Percentiles rank a stretch among this genome's conserved stretches.
Evolutionary conservation across 2,329 filamentous ascomycete species (phyloP).

Genomic region (Cercospora citrullina): DNA sequence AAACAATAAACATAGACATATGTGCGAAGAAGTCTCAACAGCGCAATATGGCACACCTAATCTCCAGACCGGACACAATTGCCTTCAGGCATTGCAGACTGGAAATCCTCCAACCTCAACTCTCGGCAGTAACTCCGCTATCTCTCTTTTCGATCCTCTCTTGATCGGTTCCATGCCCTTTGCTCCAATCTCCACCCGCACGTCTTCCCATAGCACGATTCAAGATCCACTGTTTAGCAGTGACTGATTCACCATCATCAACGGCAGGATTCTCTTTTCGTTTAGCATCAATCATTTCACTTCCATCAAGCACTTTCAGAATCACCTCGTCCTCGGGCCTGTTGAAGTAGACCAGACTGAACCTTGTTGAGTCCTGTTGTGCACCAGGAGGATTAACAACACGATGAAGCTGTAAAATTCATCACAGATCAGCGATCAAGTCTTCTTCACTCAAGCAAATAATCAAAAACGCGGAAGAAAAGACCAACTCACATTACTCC

Average conservation of each 20-base stretch:
- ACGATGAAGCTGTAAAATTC: conserved; percentile 42
- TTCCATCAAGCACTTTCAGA: conserved; percentile 42
- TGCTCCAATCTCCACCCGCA: conserved; percentile 22
- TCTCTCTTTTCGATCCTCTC: conserved; percentile 24
- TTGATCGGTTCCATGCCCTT: conserved; percentile 24
- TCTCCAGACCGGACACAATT: too few relatives aligned
- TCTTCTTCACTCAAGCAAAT: background rate
- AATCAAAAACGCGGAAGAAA: background rate
- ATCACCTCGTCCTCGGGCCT: conserved; percentile 53
- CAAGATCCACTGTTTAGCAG: conserved; percentile 43
- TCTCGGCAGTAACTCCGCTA: conserved; percentile 9
- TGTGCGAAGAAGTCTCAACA: background rate
- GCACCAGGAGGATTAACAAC: conserved; percentile 52
- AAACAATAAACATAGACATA: background rate
- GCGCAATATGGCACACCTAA: too few relatives aligned
- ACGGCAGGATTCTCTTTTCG: conserved; percentile 26
- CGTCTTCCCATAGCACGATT: conserved; percentile 41
- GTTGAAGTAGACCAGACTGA: conserved; percentile 58
- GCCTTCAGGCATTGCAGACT: background rate
- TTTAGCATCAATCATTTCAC: conserved; percentile 33
- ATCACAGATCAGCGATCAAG: background rate
- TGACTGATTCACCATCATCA: conserved; percentile 30
- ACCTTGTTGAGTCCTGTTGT: conserved; percentile 49
- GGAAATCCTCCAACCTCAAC: background rate
- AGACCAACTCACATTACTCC: conserved; percentile 27